Evolutionary conservation across 1,284 basidiomycete genomes (phyloP).

Genomic region (Psilocybe mexicana): DNA sequence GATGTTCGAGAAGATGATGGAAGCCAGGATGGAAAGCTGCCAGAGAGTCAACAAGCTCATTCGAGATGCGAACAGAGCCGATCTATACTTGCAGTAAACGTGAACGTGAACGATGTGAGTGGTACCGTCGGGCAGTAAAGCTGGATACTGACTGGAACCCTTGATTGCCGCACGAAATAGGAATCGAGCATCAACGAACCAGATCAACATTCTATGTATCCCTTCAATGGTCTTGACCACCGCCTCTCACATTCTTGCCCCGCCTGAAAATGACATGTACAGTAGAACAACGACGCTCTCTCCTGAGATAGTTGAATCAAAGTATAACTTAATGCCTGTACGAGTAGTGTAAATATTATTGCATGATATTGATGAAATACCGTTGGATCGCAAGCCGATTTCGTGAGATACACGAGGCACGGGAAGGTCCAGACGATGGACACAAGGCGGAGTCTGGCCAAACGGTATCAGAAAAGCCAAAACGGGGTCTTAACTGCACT

Average conservation of each 20-base stretch:
- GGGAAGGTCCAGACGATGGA: background rate
- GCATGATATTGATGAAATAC: background rate
- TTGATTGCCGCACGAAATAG: background rate
- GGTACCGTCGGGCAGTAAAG: background rate
- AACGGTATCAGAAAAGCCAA: background rate
- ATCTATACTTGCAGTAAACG: conserved; percentile 21
- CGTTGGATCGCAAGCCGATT: background rate
- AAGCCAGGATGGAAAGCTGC: conserved; percentile 73
- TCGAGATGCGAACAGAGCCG: conserved; percentile 45
- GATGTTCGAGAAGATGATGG: conserved; percentile 70
- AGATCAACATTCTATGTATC: background rate
- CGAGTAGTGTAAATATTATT: background rate
- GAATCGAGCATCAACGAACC: background rate
- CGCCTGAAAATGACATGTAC: background rate
- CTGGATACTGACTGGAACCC: background rate
- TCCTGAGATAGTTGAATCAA: background rate
- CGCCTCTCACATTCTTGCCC: background rate
- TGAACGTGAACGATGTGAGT: conserved; percentile 11
- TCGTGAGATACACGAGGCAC: background rate
- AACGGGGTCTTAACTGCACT: background rate
- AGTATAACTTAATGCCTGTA: background rate
- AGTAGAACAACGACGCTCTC: background rate
- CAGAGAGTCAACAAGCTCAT: conserved; percentile 62
- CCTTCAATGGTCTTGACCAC: background rate
- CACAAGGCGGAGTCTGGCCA: background rate